These are phyloP conservation scores for Venturia oleaginea DNA, from an alignment of 2,329 filamentous ascomycete genomes.

Conservation along the genomic window DNA sequence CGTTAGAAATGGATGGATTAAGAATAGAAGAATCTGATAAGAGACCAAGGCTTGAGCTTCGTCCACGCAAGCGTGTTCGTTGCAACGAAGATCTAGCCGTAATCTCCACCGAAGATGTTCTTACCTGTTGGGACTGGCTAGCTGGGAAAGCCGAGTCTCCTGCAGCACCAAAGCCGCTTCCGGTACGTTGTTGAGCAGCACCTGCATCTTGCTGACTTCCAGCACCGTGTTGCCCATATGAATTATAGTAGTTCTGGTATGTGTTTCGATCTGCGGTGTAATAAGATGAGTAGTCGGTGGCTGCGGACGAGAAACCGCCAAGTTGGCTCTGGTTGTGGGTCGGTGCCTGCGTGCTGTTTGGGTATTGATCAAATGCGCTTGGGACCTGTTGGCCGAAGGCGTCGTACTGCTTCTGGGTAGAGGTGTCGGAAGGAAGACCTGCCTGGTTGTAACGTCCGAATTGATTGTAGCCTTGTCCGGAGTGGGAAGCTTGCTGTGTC, in stretches of 20 bases:
- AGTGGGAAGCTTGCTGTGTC: constrained; percentile 40
- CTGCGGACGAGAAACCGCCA: constrained; percentile 63
- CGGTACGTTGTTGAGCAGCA: constrained; percentile 64
- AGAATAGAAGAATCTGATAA: not conserved
- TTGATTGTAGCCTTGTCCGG: constrained; percentile 45
- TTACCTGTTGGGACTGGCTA: constrained; percentile 50
- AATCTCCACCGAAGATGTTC: constrained; percentile 17
- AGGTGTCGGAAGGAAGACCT: constrained; percentile 43
- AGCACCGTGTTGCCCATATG: constrained; percentile 43
- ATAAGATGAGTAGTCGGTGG: constrained; percentile 74
- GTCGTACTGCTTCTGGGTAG: constrained; percentile 75
- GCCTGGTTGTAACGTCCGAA: constrained; percentile 62
- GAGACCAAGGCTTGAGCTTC: not conserved
- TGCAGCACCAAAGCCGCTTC: constrained; percentile 62
- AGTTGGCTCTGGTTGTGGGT: constrained; percentile 49
- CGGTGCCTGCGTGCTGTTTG: constrained; percentile 44
- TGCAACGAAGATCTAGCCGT: not conserved
- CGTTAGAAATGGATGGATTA: constrained; percentile 8
- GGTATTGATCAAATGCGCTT: constrained; percentile 38
- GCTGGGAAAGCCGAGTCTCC: constrained; percentile 54
- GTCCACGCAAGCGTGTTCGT: not conserved
- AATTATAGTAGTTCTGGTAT: constrained; percentile 58
- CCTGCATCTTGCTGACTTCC: constrained; percentile 67
- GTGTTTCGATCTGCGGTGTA: constrained; percentile 69
- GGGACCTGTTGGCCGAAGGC: constrained; percentile 66